phyloP scores from a whole-genome alignment of 75 land plant genomes.

The Selaginella tamariscina region DNA sequence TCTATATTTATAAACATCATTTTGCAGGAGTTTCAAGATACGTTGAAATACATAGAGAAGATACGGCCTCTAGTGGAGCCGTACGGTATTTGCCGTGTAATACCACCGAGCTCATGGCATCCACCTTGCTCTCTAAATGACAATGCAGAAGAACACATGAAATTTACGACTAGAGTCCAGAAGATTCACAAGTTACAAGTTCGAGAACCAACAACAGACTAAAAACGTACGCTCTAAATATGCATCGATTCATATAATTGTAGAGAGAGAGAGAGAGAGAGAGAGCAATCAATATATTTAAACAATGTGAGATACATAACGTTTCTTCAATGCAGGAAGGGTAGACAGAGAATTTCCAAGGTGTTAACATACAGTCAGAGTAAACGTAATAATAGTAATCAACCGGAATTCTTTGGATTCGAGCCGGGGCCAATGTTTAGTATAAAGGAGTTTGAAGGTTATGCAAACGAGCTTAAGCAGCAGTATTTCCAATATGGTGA shows the following conservation, averaged over 20 bases:
- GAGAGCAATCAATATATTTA: slow-evolving; percentile 17
- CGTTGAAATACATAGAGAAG: slow-evolving; percentile 58
- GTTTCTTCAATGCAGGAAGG: slow-evolving; percentile 16
- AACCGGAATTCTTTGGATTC: slow-evolving; percentile 56
- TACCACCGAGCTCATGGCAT: slow-evolving; percentile 80
- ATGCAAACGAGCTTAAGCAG: slow-evolving; percentile 69
- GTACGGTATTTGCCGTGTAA: slow-evolving; percentile 86
- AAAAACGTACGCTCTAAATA: slow-evolving; percentile 17
- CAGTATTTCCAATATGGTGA: slow-evolving; percentile 49
- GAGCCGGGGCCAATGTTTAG: slow-evolving; percentile 62
- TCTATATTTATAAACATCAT: too few species aligned
- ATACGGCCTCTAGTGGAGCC: slow-evolving; percentile 61
- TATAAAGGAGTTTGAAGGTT: slow-evolving; percentile 52
- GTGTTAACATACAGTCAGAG: slow-evolving; percentile 10
- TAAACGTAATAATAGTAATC: slow-evolving; percentile 21
- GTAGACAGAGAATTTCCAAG: slow-evolving; percentile 25
- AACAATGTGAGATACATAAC: too few species aligned
- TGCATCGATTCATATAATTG: not conserved
- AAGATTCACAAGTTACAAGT: slow-evolving; percentile 56
- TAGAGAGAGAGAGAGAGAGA: slow-evolving; percentile 17
- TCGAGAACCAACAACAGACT: slow-evolving; percentile 26
- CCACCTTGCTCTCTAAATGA: slow-evolving; percentile 59
- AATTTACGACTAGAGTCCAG: slow-evolving; percentile 59
- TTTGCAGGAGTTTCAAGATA: slow-evolving; percentile 87
- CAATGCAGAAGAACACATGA: slow-evolving; percentile 28